phyloP scores from a whole-genome alignment of 2,329 filamentous ascomycete species.

The Coniochaeta sp. region DNA sequence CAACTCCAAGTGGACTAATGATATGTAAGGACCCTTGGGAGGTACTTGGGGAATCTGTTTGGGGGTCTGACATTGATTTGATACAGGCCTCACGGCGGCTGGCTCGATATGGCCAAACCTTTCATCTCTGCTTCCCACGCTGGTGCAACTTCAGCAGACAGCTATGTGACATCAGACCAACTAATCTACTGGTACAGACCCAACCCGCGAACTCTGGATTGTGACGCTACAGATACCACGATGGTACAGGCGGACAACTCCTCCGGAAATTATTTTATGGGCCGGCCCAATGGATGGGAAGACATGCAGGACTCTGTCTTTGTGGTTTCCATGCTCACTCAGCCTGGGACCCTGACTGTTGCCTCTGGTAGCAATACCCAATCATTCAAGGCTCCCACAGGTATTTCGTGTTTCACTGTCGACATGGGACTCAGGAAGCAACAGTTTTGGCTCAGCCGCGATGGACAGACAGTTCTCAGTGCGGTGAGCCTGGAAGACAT shows the following conservation, averaged over 20 bases:
- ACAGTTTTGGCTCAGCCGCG: constrained; percentile 35
- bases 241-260: constrained; percentile 32
- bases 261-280: constrained; percentile 43
- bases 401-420: constrained; percentile 35
- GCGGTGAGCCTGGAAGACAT: constrained; percentile 41
- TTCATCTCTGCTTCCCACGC: constrained; percentile 8
- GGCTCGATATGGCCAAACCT: constrained; percentile 33
- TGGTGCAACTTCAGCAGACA: constrained; percentile 2
- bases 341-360: constrained; percentile 33
- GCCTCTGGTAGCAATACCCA: constrained; percentile 34
- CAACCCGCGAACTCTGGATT: constrained; percentile 35
- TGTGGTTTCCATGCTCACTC: constrained; percentile 40
- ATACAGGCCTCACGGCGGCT: constrained; percentile 29
- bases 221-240: constrained; percentile 44
- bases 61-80: neutral
- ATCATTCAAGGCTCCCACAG: constrained; percentile 36
- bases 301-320: constrained; percentile 42
- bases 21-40: constrained; percentile 4
- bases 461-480: constrained; percentile 29
- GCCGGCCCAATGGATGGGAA: constrained; percentile 41
- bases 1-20: constrained; percentile 15
- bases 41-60: neutral
- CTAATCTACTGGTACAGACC: constrained; percentile 51
- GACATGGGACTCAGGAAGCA: constrained; percentile 38
- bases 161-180: constrained; percentile 37